These are phyloP conservation scores for Penicillium chermesinum DNA, from an alignment of 495 filamentous ascomycete species.

Conservation along the genomic window DNA sequence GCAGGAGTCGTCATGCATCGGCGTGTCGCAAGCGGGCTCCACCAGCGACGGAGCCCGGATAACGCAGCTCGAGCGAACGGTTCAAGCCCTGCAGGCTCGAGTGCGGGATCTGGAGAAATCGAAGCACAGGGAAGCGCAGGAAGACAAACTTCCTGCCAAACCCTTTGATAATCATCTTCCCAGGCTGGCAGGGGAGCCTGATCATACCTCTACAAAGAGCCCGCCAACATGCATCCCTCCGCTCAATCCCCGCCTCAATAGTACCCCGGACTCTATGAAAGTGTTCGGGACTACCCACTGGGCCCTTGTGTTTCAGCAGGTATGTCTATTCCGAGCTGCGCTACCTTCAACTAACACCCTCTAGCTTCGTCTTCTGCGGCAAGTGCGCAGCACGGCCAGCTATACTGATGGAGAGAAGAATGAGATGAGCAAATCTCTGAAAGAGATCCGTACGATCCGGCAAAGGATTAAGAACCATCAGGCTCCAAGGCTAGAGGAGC, in stretches of 20 bases:
- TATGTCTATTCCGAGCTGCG: conserved; percentile 9
- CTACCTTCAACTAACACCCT: conserved; percentile 5
- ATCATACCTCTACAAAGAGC: neutral
- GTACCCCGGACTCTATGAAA: conserved; percentile 26
- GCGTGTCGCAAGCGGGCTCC: neutral
- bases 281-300: conserved; percentile 41
- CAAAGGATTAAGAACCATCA: conserved; percentile 19
- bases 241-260: conserved; percentile 13
- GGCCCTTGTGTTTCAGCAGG: conserved; percentile 36
- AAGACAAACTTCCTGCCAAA: neutral
- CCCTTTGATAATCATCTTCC: neutral
- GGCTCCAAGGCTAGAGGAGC: conserved; percentile 9
- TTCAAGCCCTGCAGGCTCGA: conserved; percentile 15
- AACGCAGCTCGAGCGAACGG: conserved; percentile 11
- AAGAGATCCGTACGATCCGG: conserved; percentile 20
- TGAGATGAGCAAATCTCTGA: conserved; percentile 25
- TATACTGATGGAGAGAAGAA: conserved; percentile 5
- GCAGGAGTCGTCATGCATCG: neutral
- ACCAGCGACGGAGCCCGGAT: conserved; percentile 5
- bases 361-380: conserved; percentile 13
- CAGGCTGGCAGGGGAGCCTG: neutral
- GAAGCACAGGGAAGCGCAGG: neutral
- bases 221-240: conserved; percentile 14
- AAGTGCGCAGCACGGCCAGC: conserved; percentile 11
- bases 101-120: conserved; percentile 11